Base-by-base conservation (phyloP, 306 rosid genomes). In the Cyamopsis tetragonoloba region DNA sequence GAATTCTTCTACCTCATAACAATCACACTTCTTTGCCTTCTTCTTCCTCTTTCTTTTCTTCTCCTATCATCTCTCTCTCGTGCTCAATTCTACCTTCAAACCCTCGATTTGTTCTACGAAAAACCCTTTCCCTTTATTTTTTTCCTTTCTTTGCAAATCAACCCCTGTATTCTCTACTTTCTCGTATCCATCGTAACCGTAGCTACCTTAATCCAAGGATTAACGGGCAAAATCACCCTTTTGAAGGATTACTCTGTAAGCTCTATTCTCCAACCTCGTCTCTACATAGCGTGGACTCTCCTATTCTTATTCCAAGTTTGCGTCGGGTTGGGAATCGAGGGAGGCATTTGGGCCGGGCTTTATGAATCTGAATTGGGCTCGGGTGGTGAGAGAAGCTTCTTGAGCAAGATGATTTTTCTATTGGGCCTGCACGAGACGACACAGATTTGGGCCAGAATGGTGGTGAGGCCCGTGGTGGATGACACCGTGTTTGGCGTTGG, bases 381-480 rank as follows among this genome's bases (percentile, higher is more conserved):
- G 62, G 72, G 62, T 0, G 23, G 43, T 8, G 80, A 73, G 70
- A 60, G 80, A 37, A 79, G 86, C 35, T 58, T 86, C 12, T 0
- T 78, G 4, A 86, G 92, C 72, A 74, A 84, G 61, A 56, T 79
- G 49, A 30, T 86, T 26, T 88, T 95, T 43, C 81, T 90, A 43
- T 18, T 95, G n/a, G 99, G 99, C 6, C 30, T 90, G 79, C 95
- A 95, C 39, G 91, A 87, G 62, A 81, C 96, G 1, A 90, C 82
- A 77, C 74, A 81, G 24, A 82, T 83, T 50, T 95, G 99, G 99
- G 79, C 68, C 6, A 77, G 83, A 5, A 44, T 54, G 47, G 97
- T 85, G 79, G 99, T 95, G 68, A 90, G 81, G 77, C 95, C 96
- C 9, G 95, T 95, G 70, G 96, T 95, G 66, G 95, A 95, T 46